phyloP scores from a whole-genome alignment of 176 grass and related monocot genomes.

The Secale cereale region DNA sequence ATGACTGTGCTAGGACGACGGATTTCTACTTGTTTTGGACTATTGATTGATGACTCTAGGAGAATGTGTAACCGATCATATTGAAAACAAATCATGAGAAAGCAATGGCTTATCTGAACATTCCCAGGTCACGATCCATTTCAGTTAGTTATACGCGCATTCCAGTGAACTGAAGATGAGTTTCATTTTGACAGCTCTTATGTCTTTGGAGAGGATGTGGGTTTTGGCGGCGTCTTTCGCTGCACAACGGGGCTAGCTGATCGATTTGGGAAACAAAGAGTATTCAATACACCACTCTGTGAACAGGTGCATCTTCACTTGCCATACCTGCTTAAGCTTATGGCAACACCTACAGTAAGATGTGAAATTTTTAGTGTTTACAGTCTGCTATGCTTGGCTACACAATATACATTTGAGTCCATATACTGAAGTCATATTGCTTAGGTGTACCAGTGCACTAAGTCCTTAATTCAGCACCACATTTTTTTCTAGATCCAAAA shows the following conservation, averaged over 20 bases:
- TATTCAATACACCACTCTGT: slow-evolving; percentile 94
- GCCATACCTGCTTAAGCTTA: not conserved
- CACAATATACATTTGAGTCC: too few relatives aligned
- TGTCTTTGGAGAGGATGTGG: slow-evolving; percentile 90
- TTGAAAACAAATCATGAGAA: too few relatives aligned
- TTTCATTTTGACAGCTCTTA: slow-evolving; percentile 49
- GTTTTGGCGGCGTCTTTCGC: slow-evolving; percentile 91
- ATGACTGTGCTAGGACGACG: too few relatives aligned
- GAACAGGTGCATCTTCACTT: slow-evolving; percentile 66
- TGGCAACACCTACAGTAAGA: not conserved
- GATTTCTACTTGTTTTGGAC: too few relatives aligned
- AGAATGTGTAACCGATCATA: too few relatives aligned
- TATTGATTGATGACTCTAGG: too few relatives aligned
- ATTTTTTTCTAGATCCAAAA: too few relatives aligned
- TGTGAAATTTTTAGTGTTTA: not conserved
- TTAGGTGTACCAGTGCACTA: not conserved
- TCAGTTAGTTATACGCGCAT: not conserved
- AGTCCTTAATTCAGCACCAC: not conserved
- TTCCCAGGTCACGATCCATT: not conserved
- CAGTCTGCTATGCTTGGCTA: not conserved
- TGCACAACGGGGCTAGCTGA: slow-evolving; percentile 84
- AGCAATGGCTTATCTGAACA: not conserved
- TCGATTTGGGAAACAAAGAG: slow-evolving; percentile 74
- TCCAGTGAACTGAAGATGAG: not conserved
- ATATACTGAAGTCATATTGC: too few relatives aligned